A percentile compares a stretch with the other conserved stretches of the same genome.
phyloP scores from a whole-genome alignment of 2,329 filamentous ascomycete genomes.

The Exophiala lecanii-corni region DNA sequence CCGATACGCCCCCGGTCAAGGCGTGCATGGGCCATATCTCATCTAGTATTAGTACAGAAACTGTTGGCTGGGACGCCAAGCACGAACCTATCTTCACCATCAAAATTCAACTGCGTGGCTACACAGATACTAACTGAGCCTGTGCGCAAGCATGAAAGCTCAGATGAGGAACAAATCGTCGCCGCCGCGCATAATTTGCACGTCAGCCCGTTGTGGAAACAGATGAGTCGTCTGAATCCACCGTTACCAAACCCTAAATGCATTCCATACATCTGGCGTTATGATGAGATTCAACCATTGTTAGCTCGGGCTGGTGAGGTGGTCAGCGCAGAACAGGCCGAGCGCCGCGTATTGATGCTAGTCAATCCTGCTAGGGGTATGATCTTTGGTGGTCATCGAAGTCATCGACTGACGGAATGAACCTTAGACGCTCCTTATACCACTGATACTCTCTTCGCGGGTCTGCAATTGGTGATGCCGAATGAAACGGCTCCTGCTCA shows the following conservation, averaged over 20 bases:
- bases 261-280: not conserved
- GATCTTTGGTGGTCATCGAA: no score
- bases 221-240: not conserved
- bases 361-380: slow-evolving; percentile 38
- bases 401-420: no score
- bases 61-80: no score
- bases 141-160: no score
- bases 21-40: no score
- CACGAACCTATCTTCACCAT: no score
- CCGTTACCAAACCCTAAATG: not conserved
- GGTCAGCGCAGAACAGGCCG: slow-evolving; percentile 12
- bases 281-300: not conserved
- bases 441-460: slow-evolving; percentile 55
- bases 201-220: not conserved
- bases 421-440: slow-evolving; percentile 49
- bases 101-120: no score
- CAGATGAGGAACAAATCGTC: no score
- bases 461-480: slow-evolving; percentile 53
- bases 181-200: no score
- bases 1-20: no score
- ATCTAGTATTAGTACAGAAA: no score
- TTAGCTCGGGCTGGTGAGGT: slow-evolving; percentile 2
- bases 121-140: no score
- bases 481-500: slow-evolving; percentile 54
- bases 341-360: slow-evolving; percentile 37